Percentiles rank a stretch among this genome's conserved stretches.
phyloP scores from a whole-genome alignment of 768 basidiomycete species.

The Amanita subjunquillea region DNA sequence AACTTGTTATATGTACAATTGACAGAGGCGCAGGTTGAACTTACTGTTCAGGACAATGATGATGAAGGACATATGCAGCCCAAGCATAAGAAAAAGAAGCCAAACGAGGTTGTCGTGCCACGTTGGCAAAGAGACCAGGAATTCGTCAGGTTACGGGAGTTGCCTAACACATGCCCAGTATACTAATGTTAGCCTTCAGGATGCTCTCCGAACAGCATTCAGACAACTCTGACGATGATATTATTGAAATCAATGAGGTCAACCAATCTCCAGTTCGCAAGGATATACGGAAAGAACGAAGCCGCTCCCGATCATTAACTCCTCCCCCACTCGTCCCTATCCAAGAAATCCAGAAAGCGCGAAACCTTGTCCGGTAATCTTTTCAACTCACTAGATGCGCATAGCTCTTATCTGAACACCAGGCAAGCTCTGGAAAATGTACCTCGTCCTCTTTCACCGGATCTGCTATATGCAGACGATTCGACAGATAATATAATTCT shows the following conservation, averaged over 20 bases:
- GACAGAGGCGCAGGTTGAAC: conserved; percentile 5
- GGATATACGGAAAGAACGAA: conserved; percentile 39
- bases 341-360: conserved; percentile 45
- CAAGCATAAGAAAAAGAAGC: conserved; percentile 30
- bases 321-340: conserved; percentile 58
- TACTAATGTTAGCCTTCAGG: conserved; percentile 12
- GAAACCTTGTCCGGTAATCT: conserved; percentile 47
- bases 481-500: conserved; percentile 37
- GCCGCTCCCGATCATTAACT: conserved; percentile 64
- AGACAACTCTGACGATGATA: conserved; percentile 38
- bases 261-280: conserved; percentile 17
- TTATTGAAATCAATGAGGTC: conserved; percentile 23
- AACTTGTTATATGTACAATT: background rate
- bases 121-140: conserved; percentile 33
- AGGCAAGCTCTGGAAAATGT: conserved; percentile 38
- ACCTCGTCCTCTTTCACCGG: conserved; percentile 39
- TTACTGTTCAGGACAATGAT: conserved; percentile 11
- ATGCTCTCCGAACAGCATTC: conserved; percentile 28
- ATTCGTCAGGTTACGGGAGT: conserved; percentile 26
- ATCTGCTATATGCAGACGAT: conserved; percentile 27
- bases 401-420: background rate
- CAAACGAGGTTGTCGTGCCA: conserved; percentile 19
- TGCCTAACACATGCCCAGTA: background rate
- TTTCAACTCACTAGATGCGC: background rate
- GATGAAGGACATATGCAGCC: conserved; percentile 21